These are phyloP conservation scores for Pichia sp. DNA, from an alignment of 1,139 yeast genomes.

Conservation along the genomic window DNA sequence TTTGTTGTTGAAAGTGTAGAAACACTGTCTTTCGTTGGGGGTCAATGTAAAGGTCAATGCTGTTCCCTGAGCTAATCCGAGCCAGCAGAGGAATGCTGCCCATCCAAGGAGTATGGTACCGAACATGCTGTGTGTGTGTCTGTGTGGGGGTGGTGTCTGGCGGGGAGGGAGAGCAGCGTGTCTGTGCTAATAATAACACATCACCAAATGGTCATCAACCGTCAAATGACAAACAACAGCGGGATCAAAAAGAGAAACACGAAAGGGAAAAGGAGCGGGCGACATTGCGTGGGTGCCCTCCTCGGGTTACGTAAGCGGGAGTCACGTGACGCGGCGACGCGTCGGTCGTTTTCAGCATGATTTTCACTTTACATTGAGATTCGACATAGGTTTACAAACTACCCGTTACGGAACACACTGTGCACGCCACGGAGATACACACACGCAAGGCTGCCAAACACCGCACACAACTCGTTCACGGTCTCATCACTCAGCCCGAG, in stretches of 20 bases:
- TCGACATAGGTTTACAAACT: not conserved
- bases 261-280: too few species aligned
- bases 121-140: not conserved
- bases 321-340: too few species aligned
- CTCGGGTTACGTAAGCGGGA: too few species aligned
- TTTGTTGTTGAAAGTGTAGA: conserved; percentile 68
- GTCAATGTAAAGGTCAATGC: conserved; percentile 76
- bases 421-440: conserved; percentile 11
- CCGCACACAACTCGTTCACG: conserved; percentile 5
- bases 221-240: too few species aligned
- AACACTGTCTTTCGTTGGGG: conserved; percentile 80
- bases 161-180: too few species aligned
- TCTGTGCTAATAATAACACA: too few species aligned
- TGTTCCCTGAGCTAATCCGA: conserved; percentile 20
- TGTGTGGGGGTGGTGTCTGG: too few species aligned
- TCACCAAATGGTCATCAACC: too few species aligned
- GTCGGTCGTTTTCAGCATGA: too few species aligned
- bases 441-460: conserved; percentile 9
- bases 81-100: not conserved
- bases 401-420: conserved; percentile 8
- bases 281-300: too few species aligned
- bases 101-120: not conserved
- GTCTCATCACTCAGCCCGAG: conserved; percentile 1
- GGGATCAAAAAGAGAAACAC: too few species aligned
- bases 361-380: too few species aligned